Conservation (phyloP, 2,329 filamentous ascomycete genomes). For the Periglandula ipomoeae region DNA sequence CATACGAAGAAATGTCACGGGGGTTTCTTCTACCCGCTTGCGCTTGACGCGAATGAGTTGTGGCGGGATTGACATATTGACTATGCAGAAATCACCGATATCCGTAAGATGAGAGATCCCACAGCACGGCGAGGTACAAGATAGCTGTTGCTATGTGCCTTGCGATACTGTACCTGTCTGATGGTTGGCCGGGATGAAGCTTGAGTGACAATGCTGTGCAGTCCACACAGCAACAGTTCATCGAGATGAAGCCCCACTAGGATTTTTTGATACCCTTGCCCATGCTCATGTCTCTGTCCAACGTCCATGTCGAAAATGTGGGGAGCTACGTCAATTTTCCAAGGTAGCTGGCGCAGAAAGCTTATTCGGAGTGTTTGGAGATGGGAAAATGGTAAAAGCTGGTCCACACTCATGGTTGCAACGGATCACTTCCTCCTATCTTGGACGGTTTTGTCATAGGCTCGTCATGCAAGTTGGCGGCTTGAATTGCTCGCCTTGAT, state of each 20-base stretch:
- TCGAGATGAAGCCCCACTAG: not conserved
- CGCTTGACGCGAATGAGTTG: conserved; percentile 53
- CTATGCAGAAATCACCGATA: too few relatives aligned
- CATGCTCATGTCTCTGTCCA: not conserved
- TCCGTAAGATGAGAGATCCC: too few relatives aligned
- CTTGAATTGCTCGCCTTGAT: not conserved
- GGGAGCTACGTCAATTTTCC: not conserved
- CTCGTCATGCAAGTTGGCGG: not conserved
- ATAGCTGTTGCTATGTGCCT: not conserved
- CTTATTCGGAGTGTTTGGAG: too few relatives aligned
- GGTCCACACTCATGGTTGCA: not conserved
- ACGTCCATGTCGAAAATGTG: not conserved
- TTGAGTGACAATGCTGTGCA: too few relatives aligned
- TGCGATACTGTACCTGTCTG: not conserved
- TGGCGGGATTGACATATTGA: conserved; percentile 46
- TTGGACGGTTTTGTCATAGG: not conserved
- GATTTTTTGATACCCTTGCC: not conserved
- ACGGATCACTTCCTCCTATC: not conserved
- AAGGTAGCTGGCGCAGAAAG: too few relatives aligned
- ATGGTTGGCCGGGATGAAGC: not conserved
- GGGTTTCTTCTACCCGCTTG: conserved; percentile 44
- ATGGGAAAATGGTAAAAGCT: not conserved
- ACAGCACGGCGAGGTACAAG: not conserved
- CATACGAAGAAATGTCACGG: conserved; percentile 48
- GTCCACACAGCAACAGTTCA: not conserved